Base-by-base conservation (phyloP, 2,329 filamentous ascomycete species). In the Alternaria sp. region DNA sequence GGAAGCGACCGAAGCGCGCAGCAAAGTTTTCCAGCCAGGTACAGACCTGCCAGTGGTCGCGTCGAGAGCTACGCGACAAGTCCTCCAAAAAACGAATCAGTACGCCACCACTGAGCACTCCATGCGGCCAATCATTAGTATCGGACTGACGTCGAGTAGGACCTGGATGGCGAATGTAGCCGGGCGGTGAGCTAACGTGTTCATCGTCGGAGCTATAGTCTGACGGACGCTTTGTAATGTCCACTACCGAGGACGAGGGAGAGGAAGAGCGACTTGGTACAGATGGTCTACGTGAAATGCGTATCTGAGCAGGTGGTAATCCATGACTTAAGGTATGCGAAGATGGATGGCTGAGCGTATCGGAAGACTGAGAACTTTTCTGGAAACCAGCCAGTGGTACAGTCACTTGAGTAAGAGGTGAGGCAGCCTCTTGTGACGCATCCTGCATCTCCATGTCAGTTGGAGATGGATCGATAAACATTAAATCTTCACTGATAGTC, bases 21-120 rank as follows among this genome's bases (percentile, higher is more conserved):
- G 64, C 56, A 36, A 63, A 68, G 30, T 39, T 20, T 32, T 59
- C 51, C 4, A 65, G 47, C 57, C 58, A 63, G 32, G 43, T 42
- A 22, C 48, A 51, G 18, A 65, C 11, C 5, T 18, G 32, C 36
- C 55, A 55, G 41, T 68, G 55, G 8, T 14, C 28, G 1, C 1
- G 3, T 14, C n/a, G 26, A n/a, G 28, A 26, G 16, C 42, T 54
- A 6, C 28, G 22, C n/a, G 57, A 57, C 16, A 67, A 54, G 22
- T 55, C 30, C 30, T 61, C 58, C 4, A 60, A 30, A 16, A 66
- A 61, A 16, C 18, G 46, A 30, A 48, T 48, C 46, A 48, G 46
- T 24, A 20, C 30, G 18, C 46, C 30, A 28, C 46, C 30, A 16
- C 46, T 48, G 20, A 63, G 48, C n/a, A 65, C 63, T 1, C 63